phyloP scores from a whole-genome alignment of 345 rosid species.

The Syzygium jambos region DNA sequence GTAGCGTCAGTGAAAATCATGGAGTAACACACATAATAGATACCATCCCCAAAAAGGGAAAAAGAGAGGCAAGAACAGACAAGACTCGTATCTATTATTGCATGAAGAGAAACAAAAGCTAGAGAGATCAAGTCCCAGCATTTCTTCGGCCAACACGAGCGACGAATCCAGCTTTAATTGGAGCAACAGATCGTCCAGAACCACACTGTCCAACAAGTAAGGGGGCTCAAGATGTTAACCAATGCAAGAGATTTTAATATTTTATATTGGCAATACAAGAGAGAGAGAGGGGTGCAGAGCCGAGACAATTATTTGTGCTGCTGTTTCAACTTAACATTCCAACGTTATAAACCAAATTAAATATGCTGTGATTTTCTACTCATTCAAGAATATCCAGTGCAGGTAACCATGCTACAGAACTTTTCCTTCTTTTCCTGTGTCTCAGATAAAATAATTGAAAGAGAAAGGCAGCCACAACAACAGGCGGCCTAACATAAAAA shows the following conservation, averaged over 20 bases:
- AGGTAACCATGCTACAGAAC: background rate
- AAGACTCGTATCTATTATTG: background rate
- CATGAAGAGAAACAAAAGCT: background rate
- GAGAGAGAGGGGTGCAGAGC: background rate
- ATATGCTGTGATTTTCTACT: background rate
- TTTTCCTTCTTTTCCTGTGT: background rate
- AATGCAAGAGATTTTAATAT: background rate
- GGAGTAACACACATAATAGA: background rate
- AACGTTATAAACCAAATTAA: background rate
- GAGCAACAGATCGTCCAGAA: constrained; percentile 92
- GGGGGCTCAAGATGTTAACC: background rate
- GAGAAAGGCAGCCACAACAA: background rate
- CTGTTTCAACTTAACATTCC: background rate
- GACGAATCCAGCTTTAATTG: constrained; percentile 89
- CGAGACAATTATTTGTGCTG: background rate
- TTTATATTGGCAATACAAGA: background rate
- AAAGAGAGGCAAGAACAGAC: background rate
- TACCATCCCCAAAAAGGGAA: background rate
- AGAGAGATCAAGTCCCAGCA: constrained; percentile 34
- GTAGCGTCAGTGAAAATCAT: background rate
- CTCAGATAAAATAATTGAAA: background rate
- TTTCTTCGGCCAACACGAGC: constrained; percentile 97
- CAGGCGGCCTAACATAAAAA: background rate
- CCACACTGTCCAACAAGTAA: constrained; percentile 57
- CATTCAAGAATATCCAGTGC: background rate